Percentiles rank a stretch among this genome's conserved stretches.
These are phyloP conservation scores for Nakazawaea pomicola DNA, from an alignment of 805 yeast genomes.

Conservation along the genomic window DNA sequence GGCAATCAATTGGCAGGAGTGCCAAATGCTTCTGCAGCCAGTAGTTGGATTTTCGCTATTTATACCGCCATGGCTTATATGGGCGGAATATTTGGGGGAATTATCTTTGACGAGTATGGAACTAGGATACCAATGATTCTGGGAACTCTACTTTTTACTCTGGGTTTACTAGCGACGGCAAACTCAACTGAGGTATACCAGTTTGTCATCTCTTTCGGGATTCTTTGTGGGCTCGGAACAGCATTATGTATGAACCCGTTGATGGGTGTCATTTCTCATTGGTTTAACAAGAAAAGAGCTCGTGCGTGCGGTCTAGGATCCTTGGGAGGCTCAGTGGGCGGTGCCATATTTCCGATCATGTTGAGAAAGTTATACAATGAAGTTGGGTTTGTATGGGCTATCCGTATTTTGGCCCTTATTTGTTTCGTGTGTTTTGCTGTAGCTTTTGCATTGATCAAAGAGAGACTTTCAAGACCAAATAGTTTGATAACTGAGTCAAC, in stretches of 20 bases:
- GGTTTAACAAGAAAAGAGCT: conserved; percentile 39
- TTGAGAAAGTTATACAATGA: conserved; percentile 37
- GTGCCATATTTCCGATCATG: conserved; percentile 54
- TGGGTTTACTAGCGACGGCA: conserved; percentile 50
- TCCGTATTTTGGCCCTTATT: conserved; percentile 41
- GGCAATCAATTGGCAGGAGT: conserved; percentile 45
- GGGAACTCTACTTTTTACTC: conserved; percentile 37
- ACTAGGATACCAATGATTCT: conserved; percentile 34
- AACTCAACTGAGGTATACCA: conserved; percentile 32
- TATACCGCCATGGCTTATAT: conserved; percentile 44
- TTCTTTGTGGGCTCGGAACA: conserved; percentile 35
- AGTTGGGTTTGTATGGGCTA: conserved; percentile 60
- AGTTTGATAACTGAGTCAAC: conserved; percentile 5
- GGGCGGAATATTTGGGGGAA: conserved; percentile 49
- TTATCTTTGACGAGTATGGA: conserved; percentile 53
- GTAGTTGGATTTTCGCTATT: conserved; percentile 64
- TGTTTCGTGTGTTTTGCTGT: conserved; percentile 18
- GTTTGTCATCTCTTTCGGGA: conserved; percentile 36
- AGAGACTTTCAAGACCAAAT: conserved; percentile 25
- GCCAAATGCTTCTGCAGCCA: conserved; percentile 33
- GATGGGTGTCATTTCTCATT: conserved; percentile 40
- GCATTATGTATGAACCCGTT: conserved; percentile 41
- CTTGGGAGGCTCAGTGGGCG: conserved; percentile 65
- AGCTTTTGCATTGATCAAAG: conserved; percentile 30
- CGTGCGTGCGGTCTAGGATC: conserved; percentile 25